These are phyloP conservation scores for Pugionium cornutum DNA, from an alignment of 345 rosid species.

Conservation along the genomic window DNA sequence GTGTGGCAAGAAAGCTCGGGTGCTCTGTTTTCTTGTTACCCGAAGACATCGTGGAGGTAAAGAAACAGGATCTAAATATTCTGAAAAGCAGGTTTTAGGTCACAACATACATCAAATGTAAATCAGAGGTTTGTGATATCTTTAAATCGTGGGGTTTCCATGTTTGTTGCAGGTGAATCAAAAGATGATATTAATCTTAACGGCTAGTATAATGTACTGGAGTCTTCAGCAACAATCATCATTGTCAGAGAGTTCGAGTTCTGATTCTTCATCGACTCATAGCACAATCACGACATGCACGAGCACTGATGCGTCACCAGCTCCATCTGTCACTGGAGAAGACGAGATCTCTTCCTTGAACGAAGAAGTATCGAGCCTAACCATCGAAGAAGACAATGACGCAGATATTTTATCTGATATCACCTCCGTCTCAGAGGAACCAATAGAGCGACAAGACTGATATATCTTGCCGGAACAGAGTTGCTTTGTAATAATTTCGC, in stretches of 20 bases:
- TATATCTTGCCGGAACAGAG: slow-evolving; percentile 34
- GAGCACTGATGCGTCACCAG: slow-evolving; percentile 64
- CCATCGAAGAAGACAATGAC: slow-evolving; percentile 48
- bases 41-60: slow-evolving; percentile 94
- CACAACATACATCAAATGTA: background rate
- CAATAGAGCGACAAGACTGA: slow-evolving; percentile 27
- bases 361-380: slow-evolving; percentile 63
- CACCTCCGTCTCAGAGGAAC: slow-evolving; percentile 56
- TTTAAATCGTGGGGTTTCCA: background rate
- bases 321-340: slow-evolving; percentile 71
- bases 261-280: slow-evolving; percentile 54
- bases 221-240: slow-evolving; percentile 61
- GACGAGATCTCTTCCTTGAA: slow-evolving; percentile 68
- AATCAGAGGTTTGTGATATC: slow-evolving; percentile 1
- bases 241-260: slow-evolving; percentile 42
- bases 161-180: slow-evolving; percentile 78
- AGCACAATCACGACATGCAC: slow-evolving; percentile 45
- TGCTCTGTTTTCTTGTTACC: slow-evolving; percentile 98
- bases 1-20: slow-evolving; percentile 95
- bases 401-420: slow-evolving; percentile 53
- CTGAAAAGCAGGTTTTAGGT: background rate
- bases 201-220: slow-evolving; percentile 97
- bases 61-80: slow-evolving; percentile 18
- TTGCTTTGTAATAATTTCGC: slow-evolving; percentile 27
- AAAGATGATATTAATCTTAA: slow-evolving; percentile 86